Evolutionary conservation across 2,329 filamentous ascomycete genomes (phyloP), one percentile per base, ranked within the genome.

Genomic region (Pezicula neosporulosa): DNA sequence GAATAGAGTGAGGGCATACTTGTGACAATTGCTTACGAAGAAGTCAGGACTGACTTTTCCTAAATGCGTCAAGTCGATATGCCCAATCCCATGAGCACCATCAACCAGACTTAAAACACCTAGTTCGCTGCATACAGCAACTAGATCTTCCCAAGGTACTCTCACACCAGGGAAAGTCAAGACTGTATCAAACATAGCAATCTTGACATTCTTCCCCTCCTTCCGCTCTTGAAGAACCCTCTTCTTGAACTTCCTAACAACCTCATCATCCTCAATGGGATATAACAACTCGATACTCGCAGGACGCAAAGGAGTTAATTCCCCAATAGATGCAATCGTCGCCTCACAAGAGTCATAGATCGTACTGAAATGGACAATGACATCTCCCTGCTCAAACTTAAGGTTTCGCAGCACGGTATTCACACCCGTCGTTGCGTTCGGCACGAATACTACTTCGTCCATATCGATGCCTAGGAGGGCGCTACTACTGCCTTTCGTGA

Each of bases 11-110:
- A 44, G 16, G n/a, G 47, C 81, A 90, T 90, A 97, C 75, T 96
- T 96, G 72, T 96, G 89, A 62, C 86, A 90, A 67, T 96, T 96
- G 52, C 80, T 87, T 10, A 93, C 80, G 64, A 95, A 90, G 71
- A 95, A 96, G 68, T 97, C 92, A 0, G 90, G 85, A 53, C 90
- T 81, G 3, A 90, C 72, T 6, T 70, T 67, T 0, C 66, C 59
- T 8, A 96, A 69, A 21, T 21, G 21, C 13, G 95, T 69, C 16
- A 64, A 51, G 68, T 95, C 81, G 15, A 96, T 70, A 3, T 80
- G 75, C 2, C 92, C 92, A 30, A 95, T 72, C 1, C 86, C 86
- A 70, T 97, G 92, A 0, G 92, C 92, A 15, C 82, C 92, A 67
- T 97, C 92, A 33, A 97, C 75, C 27, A 89, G 73, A 64, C 86